A percentile compares a stretch with the other conserved stretches of the same genome.
Conservation (phyloP, 2,329 filamentous ascomycete species). For the Septoria petroselini region DNA sequence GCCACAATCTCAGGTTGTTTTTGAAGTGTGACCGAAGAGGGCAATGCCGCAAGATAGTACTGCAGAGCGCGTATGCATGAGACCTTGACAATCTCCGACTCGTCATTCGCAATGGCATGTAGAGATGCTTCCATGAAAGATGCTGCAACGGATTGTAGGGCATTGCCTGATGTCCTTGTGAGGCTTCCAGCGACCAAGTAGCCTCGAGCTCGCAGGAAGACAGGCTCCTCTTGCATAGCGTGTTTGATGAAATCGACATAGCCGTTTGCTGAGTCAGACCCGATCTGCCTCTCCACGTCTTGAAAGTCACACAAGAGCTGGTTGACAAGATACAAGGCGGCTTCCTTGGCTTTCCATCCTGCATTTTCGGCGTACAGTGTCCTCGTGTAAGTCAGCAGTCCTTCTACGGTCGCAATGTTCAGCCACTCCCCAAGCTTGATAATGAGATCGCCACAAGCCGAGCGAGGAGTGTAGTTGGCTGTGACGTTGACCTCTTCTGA, state of each 20-base stretch:
- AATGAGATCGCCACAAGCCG: slow-evolving; percentile 84
- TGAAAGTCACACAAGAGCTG: slow-evolving; percentile 79
- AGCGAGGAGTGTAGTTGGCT: slow-evolving; percentile 92
- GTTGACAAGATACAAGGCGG: slow-evolving; percentile 79
- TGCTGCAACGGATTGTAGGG: slow-evolving; percentile 54
- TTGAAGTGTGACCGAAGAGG: slow-evolving; percentile 50
- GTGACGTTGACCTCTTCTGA: slow-evolving; percentile 94
- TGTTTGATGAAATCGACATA: slow-evolving; percentile 79
- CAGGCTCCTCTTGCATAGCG: slow-evolving; percentile 67
- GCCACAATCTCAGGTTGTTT: slow-evolving; percentile 61
- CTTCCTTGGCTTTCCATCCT: slow-evolving; percentile 69
- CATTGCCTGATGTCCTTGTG: slow-evolving; percentile 62
- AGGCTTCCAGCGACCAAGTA: slow-evolving; percentile 82
- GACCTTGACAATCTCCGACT: slow-evolving; percentile 85
- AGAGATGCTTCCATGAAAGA: slow-evolving; percentile 70
- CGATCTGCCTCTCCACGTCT: slow-evolving; percentile 70
- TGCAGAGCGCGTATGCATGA: slow-evolving; percentile 86
- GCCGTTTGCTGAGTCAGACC: slow-evolving; percentile 64
- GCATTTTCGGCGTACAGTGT: slow-evolving; percentile 60
- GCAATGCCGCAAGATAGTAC: slow-evolving; percentile 57
- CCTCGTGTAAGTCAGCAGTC: slow-evolving; percentile 73
- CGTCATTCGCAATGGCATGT: slow-evolving; percentile 69
- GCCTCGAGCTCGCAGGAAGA: slow-evolving; percentile 79
- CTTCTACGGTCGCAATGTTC: slow-evolving; percentile 69
- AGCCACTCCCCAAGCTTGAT: slow-evolving; percentile 94